Evolutionary conservation across 208 protist genomes (phyloP).

Genomic region (Acanthamoeba triangularis): DNA sequence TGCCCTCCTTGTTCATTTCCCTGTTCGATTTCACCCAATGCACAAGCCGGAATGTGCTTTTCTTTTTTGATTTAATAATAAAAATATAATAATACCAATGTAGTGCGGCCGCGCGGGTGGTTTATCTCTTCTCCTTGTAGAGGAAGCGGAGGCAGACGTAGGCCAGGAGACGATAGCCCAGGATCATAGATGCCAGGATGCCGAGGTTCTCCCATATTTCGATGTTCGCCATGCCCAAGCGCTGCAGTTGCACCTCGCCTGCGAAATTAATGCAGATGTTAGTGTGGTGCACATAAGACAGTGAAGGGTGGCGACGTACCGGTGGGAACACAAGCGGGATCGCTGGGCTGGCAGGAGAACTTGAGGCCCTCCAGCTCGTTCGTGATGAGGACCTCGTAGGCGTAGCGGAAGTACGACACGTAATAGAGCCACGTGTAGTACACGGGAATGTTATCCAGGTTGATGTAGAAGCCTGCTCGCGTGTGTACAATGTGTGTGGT

Average conservation of each 20-base stretch:
- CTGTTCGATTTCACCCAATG: neutral
- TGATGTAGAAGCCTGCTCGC: conserved; percentile 40
- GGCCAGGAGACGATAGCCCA: neutral
- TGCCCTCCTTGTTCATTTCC: neutral
- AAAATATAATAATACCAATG: too few species aligned
- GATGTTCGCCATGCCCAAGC: neutral
- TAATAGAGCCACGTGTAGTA: conserved; percentile 5
- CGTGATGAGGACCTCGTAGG: neutral
- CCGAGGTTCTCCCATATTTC: neutral
- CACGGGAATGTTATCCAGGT: neutral
- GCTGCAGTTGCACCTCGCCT: neutral
- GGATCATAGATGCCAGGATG: neutral
- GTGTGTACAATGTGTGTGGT: too few species aligned
- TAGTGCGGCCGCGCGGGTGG: too few species aligned
- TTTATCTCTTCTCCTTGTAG: conserved; percentile 31
- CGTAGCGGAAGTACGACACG: neutral
- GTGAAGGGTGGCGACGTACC: neutral
- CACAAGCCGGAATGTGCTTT: neutral
- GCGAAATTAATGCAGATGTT: too few species aligned
- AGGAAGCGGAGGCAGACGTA: conserved; percentile 41
- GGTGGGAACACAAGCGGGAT: neutral
- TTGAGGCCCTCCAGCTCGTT: neutral
- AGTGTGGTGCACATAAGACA: too few species aligned
- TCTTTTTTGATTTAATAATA: neutral
- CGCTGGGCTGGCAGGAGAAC: neutral